phyloP scores from a whole-genome alignment of 192 early-diverging fungal genomes.

The Entomortierella lignicola region DNA sequence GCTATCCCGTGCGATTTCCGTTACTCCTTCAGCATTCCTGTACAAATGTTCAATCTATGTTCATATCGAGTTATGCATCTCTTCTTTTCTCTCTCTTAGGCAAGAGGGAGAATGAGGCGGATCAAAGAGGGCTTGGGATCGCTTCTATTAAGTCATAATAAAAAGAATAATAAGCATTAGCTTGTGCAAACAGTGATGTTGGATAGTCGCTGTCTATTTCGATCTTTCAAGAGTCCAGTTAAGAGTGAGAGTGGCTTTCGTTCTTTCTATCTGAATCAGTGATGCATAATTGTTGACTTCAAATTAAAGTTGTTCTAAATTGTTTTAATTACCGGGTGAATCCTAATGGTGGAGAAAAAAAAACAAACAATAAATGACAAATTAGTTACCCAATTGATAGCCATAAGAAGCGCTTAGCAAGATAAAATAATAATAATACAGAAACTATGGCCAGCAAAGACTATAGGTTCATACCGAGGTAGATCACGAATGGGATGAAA shows the following conservation, averaged over 20 bases:
- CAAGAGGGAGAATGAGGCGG: conserved; percentile 55
- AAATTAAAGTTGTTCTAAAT: background rate
- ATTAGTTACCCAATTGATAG: no score
- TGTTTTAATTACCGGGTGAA: conserved; percentile 51
- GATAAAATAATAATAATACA: background rate
- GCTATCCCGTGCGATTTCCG: background rate
- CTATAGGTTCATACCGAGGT: conserved; percentile 59
- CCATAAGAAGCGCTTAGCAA: background rate
- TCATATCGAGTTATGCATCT: background rate
- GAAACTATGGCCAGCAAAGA: background rate
- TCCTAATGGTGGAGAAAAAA: conserved; percentile 16
- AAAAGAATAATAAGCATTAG: background rate
- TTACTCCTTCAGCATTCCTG: background rate
- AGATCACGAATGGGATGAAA: conserved; percentile 71
- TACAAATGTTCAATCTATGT: background rate
- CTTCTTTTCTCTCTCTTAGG: conserved; percentile 20
- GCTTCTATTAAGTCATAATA: conserved; percentile 22
- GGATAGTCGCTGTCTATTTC: no score
- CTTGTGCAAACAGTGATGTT: background rate
- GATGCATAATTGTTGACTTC: background rate
- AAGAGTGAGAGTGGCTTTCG: no score
- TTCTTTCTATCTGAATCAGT: no score
- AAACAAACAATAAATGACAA: conserved; percentile 1
- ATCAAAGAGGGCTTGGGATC: conserved; percentile 56
- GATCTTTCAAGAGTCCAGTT: no score